A percentile compares a stretch with the other conserved stretches of the same genome.
These are phyloP conservation scores for Strobilomyces echinocephalus DNA, from an alignment of 768 basidiomycete species.

Conservation along the genomic window DNA sequence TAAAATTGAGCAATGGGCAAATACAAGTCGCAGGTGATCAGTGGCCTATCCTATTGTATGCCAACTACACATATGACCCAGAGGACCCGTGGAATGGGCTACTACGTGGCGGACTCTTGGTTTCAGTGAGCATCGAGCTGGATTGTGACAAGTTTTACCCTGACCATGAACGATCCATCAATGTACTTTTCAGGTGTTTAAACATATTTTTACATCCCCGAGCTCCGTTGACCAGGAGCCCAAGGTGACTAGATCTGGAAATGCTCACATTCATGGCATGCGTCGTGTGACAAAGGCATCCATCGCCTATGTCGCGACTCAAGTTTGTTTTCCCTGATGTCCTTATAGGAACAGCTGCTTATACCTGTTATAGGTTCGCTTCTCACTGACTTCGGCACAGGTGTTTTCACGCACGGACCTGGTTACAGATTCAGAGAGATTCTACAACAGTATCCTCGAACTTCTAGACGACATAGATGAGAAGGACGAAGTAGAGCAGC, in stretches of 20 bases:
- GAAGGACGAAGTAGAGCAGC: background rate
- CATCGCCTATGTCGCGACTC: background rate
- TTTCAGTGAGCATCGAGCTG: background rate
- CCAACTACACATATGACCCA: background rate
- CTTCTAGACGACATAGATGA: background rate
- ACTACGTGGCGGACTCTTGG: background rate
- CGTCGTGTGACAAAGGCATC: no score
- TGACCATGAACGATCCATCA: no score
- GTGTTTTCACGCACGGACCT: slow-evolving; percentile 1
- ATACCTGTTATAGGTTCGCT: background rate
- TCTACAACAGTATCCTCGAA: background rate
- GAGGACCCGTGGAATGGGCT: background rate
- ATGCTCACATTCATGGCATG: background rate
- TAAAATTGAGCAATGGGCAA: background rate
- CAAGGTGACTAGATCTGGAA: background rate
- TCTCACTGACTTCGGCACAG: background rate
- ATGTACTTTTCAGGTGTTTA: background rate
- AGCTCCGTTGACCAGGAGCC: background rate
- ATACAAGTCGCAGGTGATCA: background rate
- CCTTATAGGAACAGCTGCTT: no score
- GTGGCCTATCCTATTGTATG: background rate
- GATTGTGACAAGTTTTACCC: no score
- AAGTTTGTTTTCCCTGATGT: background rate
- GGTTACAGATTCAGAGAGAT: background rate
- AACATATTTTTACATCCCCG: background rate